Evolutionary conservation across 805 yeast genomes (phyloP).

Genomic region (Wickerhamiella alocasiicola): DNA sequence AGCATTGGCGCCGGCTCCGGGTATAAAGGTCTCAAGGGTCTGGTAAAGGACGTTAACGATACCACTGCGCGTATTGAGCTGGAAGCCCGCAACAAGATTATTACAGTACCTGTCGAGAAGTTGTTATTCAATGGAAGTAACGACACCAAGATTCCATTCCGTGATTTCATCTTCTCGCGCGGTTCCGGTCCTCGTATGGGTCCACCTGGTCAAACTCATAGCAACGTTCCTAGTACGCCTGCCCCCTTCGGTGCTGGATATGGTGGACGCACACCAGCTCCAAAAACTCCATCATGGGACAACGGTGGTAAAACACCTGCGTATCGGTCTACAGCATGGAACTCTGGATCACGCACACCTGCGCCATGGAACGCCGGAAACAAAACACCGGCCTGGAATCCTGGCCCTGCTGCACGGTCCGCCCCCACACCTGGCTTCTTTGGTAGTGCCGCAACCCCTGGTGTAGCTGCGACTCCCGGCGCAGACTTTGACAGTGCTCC

Average conservation of each 20-base stretch:
- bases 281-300: conserved; percentile 17
- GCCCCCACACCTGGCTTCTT: conserved; percentile 33
- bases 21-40: conserved; percentile 89
- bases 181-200: conserved; percentile 17
- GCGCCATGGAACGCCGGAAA: conserved; percentile 34
- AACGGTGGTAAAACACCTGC: conserved; percentile 30
- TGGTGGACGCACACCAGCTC: conserved; percentile 18
- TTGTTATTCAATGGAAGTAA: conserved; percentile 59
- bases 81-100: conserved; percentile 81
- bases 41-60: conserved; percentile 87
- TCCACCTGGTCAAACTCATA: conserved; percentile 20
- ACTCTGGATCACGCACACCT: conserved; percentile 32
- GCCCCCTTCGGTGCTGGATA: conserved; percentile 1
- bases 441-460: conserved; percentile 28
- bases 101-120: conserved; percentile 69
- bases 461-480: conserved; percentile 29
- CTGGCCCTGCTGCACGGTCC: conserved; percentile 34
- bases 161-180: conserved; percentile 43
- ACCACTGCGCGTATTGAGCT: conserved; percentile 83
- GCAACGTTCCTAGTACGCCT: background rate
- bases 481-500: conserved; percentile 27
- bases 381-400: conserved; percentile 26
- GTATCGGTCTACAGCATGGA: conserved; percentile 26
- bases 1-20: conserved; percentile 78
- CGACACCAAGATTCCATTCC: conserved; percentile 49